Base-by-base conservation (phyloP, 805 yeast species). In the Ogataea minuta region DNA sequence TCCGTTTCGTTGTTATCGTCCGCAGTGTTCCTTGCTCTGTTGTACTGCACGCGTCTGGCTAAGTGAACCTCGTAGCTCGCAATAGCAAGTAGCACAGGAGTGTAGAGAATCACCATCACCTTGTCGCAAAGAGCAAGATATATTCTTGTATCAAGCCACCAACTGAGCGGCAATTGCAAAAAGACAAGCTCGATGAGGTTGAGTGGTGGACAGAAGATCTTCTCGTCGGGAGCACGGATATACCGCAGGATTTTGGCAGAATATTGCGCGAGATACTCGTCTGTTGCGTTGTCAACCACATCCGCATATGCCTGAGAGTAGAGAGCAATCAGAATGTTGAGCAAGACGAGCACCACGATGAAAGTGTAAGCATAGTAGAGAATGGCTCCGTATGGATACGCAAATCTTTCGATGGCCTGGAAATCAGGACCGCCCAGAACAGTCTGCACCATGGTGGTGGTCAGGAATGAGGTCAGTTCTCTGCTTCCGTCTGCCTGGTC, bases 401-500 rank as follows among this genome's bases (percentile, higher is more conserved):
- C 89, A 58, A 88, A 81, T 37, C 75, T 66, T 27, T 77, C 78
- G 51, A 85, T 81, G 34, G 82, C 79, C 23, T 69, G 75, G 54
- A 86, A 85, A 41, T 80, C 79, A 2, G 93, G 84, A 5, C 79
- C 81, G 8, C 89, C 88, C 43, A 88, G 68, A 7, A 89, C 77
- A 0, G 93, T 83, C 43, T 81, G 76, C 28, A 83, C 69, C 64
- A 88, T 70, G 12, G 81, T 79, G 8, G 77, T 64, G 31, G 86
- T 60, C 35, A 86, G 79, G 23, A 76, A 68, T 14, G 67, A 62
- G 1, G 95, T 84, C 17, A 85, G 82, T 49, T 87, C 93, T 42
- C 83, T 68, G 46, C 75, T 77, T 48, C 96, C 95, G 60, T 88
- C 96, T 2, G 95, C 84, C 25, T 85, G 82, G 62, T 88, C 96